These are phyloP conservation scores for Debaryomyces sp. DNA, from an alignment of 1,139 yeast genomes.

Conservation along the genomic window DNA sequence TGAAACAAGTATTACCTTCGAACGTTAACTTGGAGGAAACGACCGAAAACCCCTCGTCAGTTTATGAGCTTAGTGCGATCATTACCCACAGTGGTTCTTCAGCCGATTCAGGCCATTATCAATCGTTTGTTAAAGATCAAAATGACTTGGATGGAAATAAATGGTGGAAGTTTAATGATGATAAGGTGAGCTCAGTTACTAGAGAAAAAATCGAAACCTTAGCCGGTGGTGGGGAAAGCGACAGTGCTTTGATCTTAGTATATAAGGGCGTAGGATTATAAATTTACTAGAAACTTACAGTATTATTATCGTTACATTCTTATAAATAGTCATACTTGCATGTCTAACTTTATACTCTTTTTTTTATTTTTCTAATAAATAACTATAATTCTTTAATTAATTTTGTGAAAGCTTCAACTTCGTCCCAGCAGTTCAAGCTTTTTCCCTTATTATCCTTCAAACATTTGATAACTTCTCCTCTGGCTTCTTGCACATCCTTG, in stretches of 20 bases:
- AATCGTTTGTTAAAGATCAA: slow-evolving; percentile 78
- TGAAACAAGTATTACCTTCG: slow-evolving; percentile 40
- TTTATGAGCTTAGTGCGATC: slow-evolving; percentile 80
- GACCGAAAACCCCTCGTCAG: slow-evolving; percentile 85
- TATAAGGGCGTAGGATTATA: slow-evolving; percentile 76
- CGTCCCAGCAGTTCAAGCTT: slow-evolving; percentile 88
- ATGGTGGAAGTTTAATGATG: slow-evolving; percentile 97
- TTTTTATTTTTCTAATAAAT: slow-evolving; percentile 6
- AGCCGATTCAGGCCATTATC: slow-evolving; percentile 98
- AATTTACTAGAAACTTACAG: slow-evolving; percentile 12
- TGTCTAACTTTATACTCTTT: slow-evolving; percentile 5
- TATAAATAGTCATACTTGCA: slow-evolving; percentile 3
- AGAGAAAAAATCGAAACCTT: slow-evolving; percentile 80
- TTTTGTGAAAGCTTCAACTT: slow-evolving; percentile 72
- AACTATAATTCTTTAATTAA: slow-evolving; percentile 39
- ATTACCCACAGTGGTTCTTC: slow-evolving; percentile 94
- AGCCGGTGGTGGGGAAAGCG: slow-evolving; percentile 98
- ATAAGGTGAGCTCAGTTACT: slow-evolving; percentile 75
- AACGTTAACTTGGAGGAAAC: slow-evolving; percentile 34
- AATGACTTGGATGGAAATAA: slow-evolving; percentile 63
- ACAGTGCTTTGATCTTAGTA: slow-evolving; percentile 84
- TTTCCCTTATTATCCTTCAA: slow-evolving; percentile 67
- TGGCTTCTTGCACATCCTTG: slow-evolving; percentile 42
- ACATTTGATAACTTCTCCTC: slow-evolving; percentile 65
- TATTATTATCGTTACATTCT: slow-evolving; percentile 3